Evolutionary conservation across 768 basidiomycete species (phyloP).

Genomic region (Boletus rufocinnamomeus): DNA sequence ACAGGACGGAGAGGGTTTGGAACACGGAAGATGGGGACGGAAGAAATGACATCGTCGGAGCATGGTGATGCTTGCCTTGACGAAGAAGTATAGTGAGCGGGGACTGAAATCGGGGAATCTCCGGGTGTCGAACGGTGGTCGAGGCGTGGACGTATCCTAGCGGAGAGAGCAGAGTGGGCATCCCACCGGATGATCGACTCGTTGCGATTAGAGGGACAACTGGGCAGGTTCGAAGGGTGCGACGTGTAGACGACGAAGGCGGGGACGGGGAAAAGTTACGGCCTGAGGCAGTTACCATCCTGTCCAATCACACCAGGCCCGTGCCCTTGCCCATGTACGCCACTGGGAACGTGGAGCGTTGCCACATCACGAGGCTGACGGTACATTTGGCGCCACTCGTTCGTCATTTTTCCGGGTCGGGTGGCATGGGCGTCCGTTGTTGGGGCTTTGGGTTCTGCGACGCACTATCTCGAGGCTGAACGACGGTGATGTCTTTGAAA

Average conservation of each 20-base stretch:
- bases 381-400: background rate
- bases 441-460: background rate
- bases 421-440: no score
- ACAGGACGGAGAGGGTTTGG: background rate
- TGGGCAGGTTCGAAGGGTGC: no score
- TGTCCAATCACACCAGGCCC: background rate
- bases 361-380: background rate
- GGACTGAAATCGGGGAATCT: background rate
- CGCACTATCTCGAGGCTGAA: no score
- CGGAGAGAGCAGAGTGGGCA: background rate
- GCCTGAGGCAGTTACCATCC: background rate
- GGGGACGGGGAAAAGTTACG: background rate
- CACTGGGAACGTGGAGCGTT: background rate
- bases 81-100: background rate
- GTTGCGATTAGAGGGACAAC: no score
- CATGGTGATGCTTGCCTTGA: background rate
- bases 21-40: no score
- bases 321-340: background rate
- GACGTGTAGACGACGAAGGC: background rate
- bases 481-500: background rate
- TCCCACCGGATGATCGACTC: background rate
- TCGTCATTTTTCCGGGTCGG: background rate
- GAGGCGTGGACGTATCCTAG: background rate
- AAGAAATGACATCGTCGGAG: background rate
- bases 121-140: background rate